Evolutionary conservation across 2,329 filamentous ascomycete genomes (phyloP).

Genomic region (Fusarium nelsonii): DNA sequence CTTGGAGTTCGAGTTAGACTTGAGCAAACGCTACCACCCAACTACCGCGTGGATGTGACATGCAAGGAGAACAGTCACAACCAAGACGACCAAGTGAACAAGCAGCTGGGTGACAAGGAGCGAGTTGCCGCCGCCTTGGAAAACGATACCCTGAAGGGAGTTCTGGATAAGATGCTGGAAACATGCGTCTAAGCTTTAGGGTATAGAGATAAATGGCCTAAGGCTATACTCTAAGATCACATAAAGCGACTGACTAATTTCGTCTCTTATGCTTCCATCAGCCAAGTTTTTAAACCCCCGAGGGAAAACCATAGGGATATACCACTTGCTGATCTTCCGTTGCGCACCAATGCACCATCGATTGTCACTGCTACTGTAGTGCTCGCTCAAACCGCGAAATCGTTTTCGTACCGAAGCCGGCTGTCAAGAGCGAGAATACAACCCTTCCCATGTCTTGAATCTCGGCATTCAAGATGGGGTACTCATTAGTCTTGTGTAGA

Average conservation of each 20-base stretch:
- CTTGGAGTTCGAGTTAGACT: slow-evolving; percentile 91
- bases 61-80: slow-evolving; percentile 98
- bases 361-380: background rate
- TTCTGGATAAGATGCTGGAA: slow-evolving; percentile 93
- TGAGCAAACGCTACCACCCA: slow-evolving; percentile 89
- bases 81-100: slow-evolving; percentile 95
- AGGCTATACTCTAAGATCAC: too few species aligned
- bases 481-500: slow-evolving; percentile 10
- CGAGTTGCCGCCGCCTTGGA: slow-evolving; percentile 93
- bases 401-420: slow-evolving; percentile 19
- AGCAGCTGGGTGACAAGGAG: slow-evolving; percentile 97
- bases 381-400: slow-evolving; percentile 5
- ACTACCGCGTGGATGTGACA: slow-evolving; percentile 90
- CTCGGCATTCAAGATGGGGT: slow-evolving; percentile 28
- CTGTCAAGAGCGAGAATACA: slow-evolving; percentile 24
- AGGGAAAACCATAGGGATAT: slow-evolving; percentile 3
- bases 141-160: slow-evolving; percentile 88
- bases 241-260: too few species aligned
- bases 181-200: slow-evolving; percentile 71
- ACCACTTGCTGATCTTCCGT: slow-evolving; percentile 15
- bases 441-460: slow-evolving; percentile 30
- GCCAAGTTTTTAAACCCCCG: too few species aligned
- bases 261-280: too few species aligned
- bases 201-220: too few species aligned
- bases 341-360: background rate